phyloP scores from a whole-genome alignment of 805 yeast genomes.

The Candida stauntonica region DNA sequence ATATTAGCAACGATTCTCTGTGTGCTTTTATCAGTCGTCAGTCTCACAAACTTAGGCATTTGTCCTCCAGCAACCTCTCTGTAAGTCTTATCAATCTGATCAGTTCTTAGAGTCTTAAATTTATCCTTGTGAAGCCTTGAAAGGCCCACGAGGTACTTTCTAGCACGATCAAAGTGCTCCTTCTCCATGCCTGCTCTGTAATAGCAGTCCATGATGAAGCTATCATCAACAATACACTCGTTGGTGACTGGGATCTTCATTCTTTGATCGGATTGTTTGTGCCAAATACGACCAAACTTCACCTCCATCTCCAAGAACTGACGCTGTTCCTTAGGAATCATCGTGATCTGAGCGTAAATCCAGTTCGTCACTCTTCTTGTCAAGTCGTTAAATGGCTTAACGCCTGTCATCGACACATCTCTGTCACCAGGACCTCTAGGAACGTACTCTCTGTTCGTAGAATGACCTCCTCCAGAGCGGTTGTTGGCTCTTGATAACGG shows the following conservation, averaged over 20 bases:
- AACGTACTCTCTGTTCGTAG: not conserved
- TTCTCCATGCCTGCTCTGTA: conserved; percentile 67
- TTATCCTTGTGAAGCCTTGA: conserved; percentile 48
- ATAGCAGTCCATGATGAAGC: conserved; percentile 50
- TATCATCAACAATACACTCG: conserved; percentile 51
- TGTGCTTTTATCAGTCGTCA: conserved; percentile 64
- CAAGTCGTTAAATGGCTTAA: conserved; percentile 74
- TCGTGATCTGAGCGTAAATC: conserved; percentile 77
- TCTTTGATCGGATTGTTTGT: conserved; percentile 57
- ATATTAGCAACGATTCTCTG: conserved; percentile 65
- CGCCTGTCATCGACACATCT: conserved; percentile 53
- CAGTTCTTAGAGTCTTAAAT: conserved; percentile 57
- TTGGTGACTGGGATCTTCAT: conserved; percentile 63
- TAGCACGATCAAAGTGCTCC: conserved; percentile 53
- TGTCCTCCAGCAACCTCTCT: conserved; percentile 60
- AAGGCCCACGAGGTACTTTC: conserved; percentile 49
- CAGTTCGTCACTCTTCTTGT: conserved; percentile 82
- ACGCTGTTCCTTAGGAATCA: conserved; percentile 49
- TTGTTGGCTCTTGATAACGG: conserved; percentile 30
- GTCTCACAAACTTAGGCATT: conserved; percentile 58
- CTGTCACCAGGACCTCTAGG: not conserved
- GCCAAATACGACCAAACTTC: conserved; percentile 69
- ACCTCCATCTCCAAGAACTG: conserved; percentile 67
- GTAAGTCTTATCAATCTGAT: conserved; percentile 58
- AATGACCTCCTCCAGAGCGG: not conserved